phyloP scores from a whole-genome alignment of 2,329 filamentous ascomycete genomes.

The Mycosphaerella sp. region DNA sequence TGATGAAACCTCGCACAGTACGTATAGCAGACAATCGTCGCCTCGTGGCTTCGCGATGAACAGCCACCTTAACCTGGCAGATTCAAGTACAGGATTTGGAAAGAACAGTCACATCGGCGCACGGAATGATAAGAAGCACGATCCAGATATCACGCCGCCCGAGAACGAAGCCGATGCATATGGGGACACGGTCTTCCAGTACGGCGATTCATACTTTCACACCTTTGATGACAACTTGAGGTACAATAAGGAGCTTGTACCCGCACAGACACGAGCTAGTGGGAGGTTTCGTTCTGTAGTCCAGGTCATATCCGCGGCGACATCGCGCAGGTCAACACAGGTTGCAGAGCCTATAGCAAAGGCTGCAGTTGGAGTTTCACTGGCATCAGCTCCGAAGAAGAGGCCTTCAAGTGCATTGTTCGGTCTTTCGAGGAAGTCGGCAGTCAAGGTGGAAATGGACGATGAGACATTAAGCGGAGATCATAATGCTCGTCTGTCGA shows the following conservation, averaged over 20 bases:
- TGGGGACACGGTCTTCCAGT: slow-evolving; percentile 6
- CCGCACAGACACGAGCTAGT: slow-evolving; percentile 3
- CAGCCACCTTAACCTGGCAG: not conserved
- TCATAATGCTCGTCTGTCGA: not conserved
- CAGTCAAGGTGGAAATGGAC: slow-evolving; percentile 11
- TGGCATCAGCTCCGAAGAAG: not conserved
- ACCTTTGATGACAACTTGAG: slow-evolving; percentile 22
- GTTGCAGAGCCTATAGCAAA: not conserved
- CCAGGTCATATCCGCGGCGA: not conserved
- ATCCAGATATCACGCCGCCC: slow-evolving; percentile 24
- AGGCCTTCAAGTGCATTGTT: slow-evolving; percentile 21
- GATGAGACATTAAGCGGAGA: not conserved
- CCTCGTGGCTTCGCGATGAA: not conserved
- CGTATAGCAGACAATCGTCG: not conserved
- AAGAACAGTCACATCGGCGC: not conserved
- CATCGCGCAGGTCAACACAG: not conserved
- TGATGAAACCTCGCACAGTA: slow-evolving; percentile 1
- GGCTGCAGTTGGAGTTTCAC: not conserved
- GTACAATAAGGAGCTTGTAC: slow-evolving; percentile 19
- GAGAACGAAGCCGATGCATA: slow-evolving; percentile 17
- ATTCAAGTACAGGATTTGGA: not conserved
- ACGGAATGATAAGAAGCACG: slow-evolving; percentile 7
- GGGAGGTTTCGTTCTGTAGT: not conserved
- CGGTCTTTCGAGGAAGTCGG: slow-evolving; percentile 18
- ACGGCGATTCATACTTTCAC: slow-evolving; percentile 25